Percentiles rank a stretch among this genome's conserved stretches.
These are phyloP conservation scores for Microcera coccophila DNA, from an alignment of 2,329 filamentous ascomycete species.

Conservation along the genomic window DNA sequence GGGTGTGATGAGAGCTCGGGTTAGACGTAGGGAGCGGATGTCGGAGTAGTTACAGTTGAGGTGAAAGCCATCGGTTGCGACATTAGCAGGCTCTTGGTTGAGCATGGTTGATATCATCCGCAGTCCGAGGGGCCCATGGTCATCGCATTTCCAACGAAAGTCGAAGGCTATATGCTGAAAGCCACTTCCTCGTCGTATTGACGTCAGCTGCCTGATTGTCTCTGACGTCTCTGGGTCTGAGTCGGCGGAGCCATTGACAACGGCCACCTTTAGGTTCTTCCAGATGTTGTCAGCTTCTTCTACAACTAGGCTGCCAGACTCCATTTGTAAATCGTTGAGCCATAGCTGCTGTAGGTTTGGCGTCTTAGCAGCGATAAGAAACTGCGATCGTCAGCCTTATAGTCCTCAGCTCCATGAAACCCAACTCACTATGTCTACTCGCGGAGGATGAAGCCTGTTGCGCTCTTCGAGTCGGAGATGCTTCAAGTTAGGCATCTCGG, in stretches of 20 bases:
- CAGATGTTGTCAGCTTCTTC: conserved; percentile 24
- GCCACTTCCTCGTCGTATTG: conserved; percentile 23
- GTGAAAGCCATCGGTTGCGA: conserved; percentile 7
- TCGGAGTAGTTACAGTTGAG: conserved; percentile 22
- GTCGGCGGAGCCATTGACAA: conserved; percentile 20
- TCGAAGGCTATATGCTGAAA: conserved; percentile 32
- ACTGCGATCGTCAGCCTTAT: conserved; percentile 20
- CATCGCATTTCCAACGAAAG: conserved; percentile 24
- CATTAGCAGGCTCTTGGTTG: conserved; percentile 13
- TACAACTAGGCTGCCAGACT: conserved; percentile 4
- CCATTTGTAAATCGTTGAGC: conserved; percentile 26
- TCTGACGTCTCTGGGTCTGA: conserved; percentile 21
- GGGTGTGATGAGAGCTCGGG: conserved; percentile 23
- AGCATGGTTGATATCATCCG: conserved; percentile 12
- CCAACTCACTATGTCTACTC: conserved; percentile 20
- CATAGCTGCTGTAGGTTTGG: conserved; percentile 32
- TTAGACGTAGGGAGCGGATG: conserved; percentile 29
- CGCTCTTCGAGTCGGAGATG: conserved; percentile 28
- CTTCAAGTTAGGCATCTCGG: conserved; percentile 27
- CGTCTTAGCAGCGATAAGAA: conserved; percentile 23
- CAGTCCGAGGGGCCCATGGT: conserved; percentile 19
- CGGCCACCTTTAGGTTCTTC: conserved; percentile 29
- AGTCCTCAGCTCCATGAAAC: conserved; percentile 3
- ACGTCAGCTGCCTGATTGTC: conserved; percentile 24
- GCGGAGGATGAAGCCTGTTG: conserved; percentile 13